phyloP scores from a whole-genome alignment of 1,284 basidiomycete genomes.

The Cutaneotrichosporon cutaneum region DNA sequence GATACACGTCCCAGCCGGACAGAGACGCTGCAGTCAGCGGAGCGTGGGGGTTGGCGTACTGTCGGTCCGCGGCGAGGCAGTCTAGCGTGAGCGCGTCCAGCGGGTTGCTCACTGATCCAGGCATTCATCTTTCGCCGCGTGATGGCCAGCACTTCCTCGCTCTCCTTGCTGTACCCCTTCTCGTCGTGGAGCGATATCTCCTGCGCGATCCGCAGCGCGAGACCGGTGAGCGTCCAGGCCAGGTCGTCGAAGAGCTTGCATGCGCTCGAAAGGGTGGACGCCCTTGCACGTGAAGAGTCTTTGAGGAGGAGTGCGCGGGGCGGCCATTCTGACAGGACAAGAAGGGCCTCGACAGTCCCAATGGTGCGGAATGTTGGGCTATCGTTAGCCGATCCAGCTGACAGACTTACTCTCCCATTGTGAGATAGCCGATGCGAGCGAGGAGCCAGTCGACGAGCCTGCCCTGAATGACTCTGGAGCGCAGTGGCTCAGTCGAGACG shows the following conservation, averaged over 20 bases:
- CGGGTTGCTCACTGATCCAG: slow-evolving; percentile 24
- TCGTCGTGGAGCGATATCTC: slow-evolving; percentile 27
- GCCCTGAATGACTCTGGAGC: slow-evolving; percentile 21
- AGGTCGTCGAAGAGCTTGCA: slow-evolving; percentile 30
- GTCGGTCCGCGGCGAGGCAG: slow-evolving; percentile 28
- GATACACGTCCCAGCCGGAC: slow-evolving; percentile 27
- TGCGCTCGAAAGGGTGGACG: slow-evolving; percentile 9
- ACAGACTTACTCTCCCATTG: slow-evolving; percentile 28
- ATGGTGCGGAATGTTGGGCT: slow-evolving; percentile 21
- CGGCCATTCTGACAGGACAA: slow-evolving; percentile 30
- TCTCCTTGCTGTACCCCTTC: slow-evolving; percentile 15
- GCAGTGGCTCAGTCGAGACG: slow-evolving; percentile 20
- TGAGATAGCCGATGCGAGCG: slow-evolving; percentile 19
- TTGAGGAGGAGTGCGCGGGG: slow-evolving; percentile 20
- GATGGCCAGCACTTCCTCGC: not conserved
- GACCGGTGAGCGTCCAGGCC: slow-evolving; percentile 27
- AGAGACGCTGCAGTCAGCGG: slow-evolving; percentile 20
- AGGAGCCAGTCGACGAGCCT: slow-evolving; percentile 24
- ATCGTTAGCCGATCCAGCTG: too few relatives aligned
- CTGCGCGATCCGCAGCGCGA: slow-evolving; percentile 28
- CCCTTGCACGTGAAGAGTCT: not conserved
- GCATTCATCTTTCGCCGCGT: slow-evolving; percentile 18
- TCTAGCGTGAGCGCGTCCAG: slow-evolving; percentile 11
- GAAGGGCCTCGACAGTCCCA: slow-evolving; percentile 15
- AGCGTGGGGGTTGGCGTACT: slow-evolving; percentile 9